Evolutionary conservation across 257 asterid species (phyloP).

Genomic region (Gardenia jasminoides): DNA sequence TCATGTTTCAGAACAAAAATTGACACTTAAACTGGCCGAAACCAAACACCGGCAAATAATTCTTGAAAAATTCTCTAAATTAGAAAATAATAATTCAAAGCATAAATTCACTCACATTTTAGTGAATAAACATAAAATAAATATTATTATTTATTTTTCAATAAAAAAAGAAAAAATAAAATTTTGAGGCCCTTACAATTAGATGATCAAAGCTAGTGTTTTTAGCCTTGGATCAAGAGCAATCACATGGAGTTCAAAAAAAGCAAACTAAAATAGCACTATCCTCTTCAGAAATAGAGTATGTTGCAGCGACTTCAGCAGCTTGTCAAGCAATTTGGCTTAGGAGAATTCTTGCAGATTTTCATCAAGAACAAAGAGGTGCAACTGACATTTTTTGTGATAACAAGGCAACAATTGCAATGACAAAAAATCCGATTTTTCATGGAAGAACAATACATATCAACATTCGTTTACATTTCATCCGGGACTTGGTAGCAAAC

Average conservation of each 20-base stretch:
- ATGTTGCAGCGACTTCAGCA: not conserved
- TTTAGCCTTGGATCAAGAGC: not conserved
- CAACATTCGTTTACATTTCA: not conserved
- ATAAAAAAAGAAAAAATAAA: no score
- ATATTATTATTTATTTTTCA: no score
- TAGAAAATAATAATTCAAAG: no score
- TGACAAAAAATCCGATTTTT: conserved; percentile 10
- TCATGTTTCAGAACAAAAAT: no score
- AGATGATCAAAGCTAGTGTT: not conserved
- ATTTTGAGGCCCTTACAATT: no score
- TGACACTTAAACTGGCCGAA: no score
- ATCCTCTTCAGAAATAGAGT: not conserved
- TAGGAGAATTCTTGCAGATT: not conserved
- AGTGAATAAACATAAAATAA: no score
- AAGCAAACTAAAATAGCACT: not conserved
- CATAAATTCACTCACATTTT: no score
- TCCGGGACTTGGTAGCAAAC: not conserved
- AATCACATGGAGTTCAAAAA: not conserved
- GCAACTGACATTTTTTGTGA: conserved; percentile 2
- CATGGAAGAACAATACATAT: conserved; percentile 13
- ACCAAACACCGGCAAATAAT: no score
- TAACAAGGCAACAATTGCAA: conserved; percentile 1
- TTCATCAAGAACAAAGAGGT: not conserved
- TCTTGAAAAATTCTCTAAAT: no score
- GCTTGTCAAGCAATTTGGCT: conserved; percentile 4